Evolutionary conservation across 805 yeast species (phyloP).

Genomic region (Ogataea naganishii): DNA sequence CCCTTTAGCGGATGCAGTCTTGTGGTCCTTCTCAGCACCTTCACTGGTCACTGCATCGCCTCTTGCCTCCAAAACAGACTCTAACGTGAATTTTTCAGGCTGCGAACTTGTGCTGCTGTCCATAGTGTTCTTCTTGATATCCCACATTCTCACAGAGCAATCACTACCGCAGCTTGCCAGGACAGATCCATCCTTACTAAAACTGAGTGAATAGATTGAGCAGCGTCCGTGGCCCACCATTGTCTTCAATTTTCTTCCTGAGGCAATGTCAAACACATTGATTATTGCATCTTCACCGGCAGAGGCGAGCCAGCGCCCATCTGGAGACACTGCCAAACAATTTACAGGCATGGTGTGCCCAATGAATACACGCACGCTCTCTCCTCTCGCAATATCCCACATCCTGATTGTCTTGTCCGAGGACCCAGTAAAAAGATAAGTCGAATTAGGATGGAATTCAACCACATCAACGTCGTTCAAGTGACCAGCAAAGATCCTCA

Average conservation of each 20-base stretch:
- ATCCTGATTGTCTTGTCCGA: constrained; percentile 92
- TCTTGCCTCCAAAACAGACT: constrained; percentile 25
- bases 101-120: constrained; percentile 69
- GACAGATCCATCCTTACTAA: constrained; percentile 81
- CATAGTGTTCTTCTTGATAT: constrained; percentile 73
- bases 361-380: constrained; percentile 81
- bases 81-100: constrained; percentile 44
- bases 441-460: constrained; percentile 92
- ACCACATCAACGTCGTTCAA: constrained; percentile 93
- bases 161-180: constrained; percentile 91
- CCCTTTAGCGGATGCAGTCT: constrained; percentile 7
- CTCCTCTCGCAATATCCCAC: constrained; percentile 95
- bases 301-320: constrained; percentile 92
- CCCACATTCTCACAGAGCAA: constrained; percentile 93
- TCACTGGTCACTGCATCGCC: constrained; percentile 12
- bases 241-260: constrained; percentile 78
- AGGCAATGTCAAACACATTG: constrained; percentile 89
- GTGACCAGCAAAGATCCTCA: constrained; percentile 95
- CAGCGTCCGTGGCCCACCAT: constrained; percentile 94
- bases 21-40: too few species aligned
- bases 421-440: constrained; percentile 90
- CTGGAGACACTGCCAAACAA: constrained; percentile 84
- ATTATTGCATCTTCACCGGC: constrained; percentile 91
- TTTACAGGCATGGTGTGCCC: constrained; percentile 91
- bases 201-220: constrained; percentile 75